phyloP scores from a whole-genome alignment of 345 rosid genomes.

The Eutrema heterophyllum region DNA sequence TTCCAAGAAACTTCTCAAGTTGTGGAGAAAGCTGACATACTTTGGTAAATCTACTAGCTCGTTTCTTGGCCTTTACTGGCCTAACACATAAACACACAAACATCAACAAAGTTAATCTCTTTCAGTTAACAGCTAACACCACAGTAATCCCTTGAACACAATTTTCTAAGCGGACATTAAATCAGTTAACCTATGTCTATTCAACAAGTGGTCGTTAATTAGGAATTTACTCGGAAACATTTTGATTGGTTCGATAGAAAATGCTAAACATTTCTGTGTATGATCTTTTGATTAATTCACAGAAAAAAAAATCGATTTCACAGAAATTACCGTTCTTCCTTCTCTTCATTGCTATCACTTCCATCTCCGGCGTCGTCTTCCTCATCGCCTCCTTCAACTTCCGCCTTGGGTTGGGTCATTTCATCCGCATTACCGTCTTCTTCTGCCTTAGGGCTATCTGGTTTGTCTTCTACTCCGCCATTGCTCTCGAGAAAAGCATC shows the following conservation, averaged over 20 bases:
- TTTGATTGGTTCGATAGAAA: neutral
- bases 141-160: neutral
- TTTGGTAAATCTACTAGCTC: conserved; percentile 63
- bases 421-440: conserved; percentile 30
- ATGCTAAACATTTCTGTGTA: neutral
- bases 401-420: conserved; percentile 24
- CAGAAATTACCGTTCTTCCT: conserved; percentile 29
- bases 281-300: neutral
- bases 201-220: neutral
- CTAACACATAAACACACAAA: conserved; percentile 25
- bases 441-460: conserved; percentile 18
- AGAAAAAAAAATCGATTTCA: neutral
- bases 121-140: neutral
- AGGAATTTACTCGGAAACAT: neutral
- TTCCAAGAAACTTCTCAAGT: conserved; percentile 61
- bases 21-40: conserved; percentile 73
- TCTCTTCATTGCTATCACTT: conserved; percentile 24
- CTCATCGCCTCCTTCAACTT: conserved; percentile 23
- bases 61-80: conserved; percentile 48
- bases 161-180: neutral
- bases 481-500: conserved; percentile 53
- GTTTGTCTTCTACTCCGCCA: conserved; percentile 23
- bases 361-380: conserved; percentile 29
- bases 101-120: neutral
- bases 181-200: neutral